These are phyloP conservation scores for Fagus sylvatica DNA, from an alignment of 306 rosid genomes.

Conservation along the genomic window DNA sequence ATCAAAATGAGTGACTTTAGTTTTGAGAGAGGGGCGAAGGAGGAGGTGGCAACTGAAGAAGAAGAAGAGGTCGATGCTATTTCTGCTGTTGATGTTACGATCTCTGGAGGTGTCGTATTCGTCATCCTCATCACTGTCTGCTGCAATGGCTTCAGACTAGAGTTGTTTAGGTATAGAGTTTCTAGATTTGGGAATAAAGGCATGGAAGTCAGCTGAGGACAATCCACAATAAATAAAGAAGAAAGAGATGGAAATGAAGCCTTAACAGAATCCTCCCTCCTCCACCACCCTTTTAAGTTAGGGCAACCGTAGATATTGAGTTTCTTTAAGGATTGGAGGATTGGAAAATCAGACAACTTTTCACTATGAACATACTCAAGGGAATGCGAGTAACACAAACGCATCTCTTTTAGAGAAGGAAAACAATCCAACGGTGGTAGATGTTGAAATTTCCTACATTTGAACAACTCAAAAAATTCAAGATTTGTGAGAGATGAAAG, in stretches of 20 bases:
- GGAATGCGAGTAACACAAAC: no score
- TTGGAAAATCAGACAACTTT: no score
- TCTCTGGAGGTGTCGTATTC: no score
- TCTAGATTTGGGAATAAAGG: slow-evolving; percentile 16
- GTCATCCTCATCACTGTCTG: not conserved
- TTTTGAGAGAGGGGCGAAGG: slow-evolving; percentile 6
- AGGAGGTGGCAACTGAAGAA: not conserved
- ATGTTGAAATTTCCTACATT: not conserved
- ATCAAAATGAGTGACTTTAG: not conserved
- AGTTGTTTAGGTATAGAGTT: no score
- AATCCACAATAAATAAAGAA: not conserved
- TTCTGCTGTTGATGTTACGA: not conserved
- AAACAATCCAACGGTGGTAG: no score
- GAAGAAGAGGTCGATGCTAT: no score
- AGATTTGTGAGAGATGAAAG: slow-evolving; percentile 18
- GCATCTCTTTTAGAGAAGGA: no score
- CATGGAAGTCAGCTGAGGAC: slow-evolving; percentile 22
- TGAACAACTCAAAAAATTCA: rapidly evolving
- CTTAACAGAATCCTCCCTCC: not conserved
- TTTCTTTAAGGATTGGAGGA: slow-evolving; percentile 26
- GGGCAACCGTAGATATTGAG: not conserved
- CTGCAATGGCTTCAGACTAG: not conserved
- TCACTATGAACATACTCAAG: no score
- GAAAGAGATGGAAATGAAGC: not conserved
- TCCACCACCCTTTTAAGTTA: slow-evolving; percentile 29